Conservation (phyloP, 139 green algal species). For the Pseudopediastrum boryanum region DNA sequence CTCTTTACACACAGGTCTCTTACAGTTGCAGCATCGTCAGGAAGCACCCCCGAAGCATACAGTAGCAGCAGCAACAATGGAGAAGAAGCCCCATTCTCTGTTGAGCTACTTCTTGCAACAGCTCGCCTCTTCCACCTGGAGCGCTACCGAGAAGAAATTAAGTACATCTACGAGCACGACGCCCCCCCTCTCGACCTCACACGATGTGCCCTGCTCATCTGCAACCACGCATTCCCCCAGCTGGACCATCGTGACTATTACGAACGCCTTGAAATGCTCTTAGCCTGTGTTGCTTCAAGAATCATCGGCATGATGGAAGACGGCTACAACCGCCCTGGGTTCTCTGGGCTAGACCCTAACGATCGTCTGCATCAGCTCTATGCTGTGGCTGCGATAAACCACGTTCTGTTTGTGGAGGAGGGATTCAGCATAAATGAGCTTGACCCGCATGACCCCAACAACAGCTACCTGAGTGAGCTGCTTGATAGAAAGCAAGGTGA, state of each 20-base stretch:
- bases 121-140: constrained; percentile 31
- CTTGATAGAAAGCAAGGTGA: constrained; percentile 16
- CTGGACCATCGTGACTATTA: constrained; percentile 26
- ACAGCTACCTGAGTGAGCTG: constrained; percentile 18
- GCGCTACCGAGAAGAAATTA: constrained; percentile 23
- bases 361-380: background rate
- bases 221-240: constrained; percentile 27
- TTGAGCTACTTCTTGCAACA: constrained; percentile 23
- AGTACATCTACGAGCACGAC: background rate
- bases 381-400: constrained; percentile 12
- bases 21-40: no score
- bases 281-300: background rate
- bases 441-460: constrained; percentile 22
- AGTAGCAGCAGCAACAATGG: no score
- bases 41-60: no score
- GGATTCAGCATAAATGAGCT: background rate
- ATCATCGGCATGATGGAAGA: background rate
- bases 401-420: constrained; percentile 17
- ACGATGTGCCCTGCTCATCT: constrained; percentile 21
- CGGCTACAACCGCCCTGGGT: background rate
- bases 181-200: constrained; percentile 9
- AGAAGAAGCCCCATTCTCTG: constrained; percentile 22
- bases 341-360: background rate
- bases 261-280: constrained; percentile 1
- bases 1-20: no score